Evolutionary conservation across 306 rosid species (phyloP), one percentile per base, ranked within the genome.

Genomic region (Prosopis cineraria): DNA sequence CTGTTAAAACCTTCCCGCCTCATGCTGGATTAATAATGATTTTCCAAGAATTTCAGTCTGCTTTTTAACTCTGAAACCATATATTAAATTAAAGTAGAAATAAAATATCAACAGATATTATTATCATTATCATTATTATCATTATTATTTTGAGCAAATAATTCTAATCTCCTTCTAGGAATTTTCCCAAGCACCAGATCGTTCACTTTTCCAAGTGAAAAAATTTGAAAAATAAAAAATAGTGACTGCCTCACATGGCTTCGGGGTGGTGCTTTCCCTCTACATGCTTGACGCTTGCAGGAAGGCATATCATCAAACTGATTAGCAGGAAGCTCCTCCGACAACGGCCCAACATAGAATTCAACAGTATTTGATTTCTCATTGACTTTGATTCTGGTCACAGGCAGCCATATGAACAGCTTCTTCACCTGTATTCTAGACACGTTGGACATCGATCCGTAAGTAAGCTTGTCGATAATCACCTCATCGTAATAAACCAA

Each of bases 381-480:
- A 9, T 86, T 88, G 16, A 75, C 82, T 60, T 79, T 41, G 14
- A 93, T 88, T 2, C 82, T 88, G 31, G 96, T 79, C 13, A 93
- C 89, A 4, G 93, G 37, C 31, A 89, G 77, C 96, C 96, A 90
- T 0, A 85, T 7, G 74, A 90, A 93, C 6, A 81, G 70, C 68
- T 78, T 83, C 88, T 89, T 83, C 10, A 87, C 93, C 73, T 87
- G 87, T 70, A 93, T 93, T 29, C 97, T 94, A 0, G 91, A 78
- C 11, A 89, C 94, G 36, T 64, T 78, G 34, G 91, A 75, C 3
- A 85, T 86, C n/a, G 85, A 80, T 5, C 91, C 89, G 25, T 78
- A 73, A 5, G 77, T 79, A 62, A 93, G 80, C 20, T 81, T 86
- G 48, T 92, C 96, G 3, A 67, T 82, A 7, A 93, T 76, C 7